Percentiles rank a stretch among this genome's conserved stretches.
phyloP scores from a whole-genome alignment of 2,329 filamentous ascomycete genomes.

The Phaeosphaeriaceae sp. region DNA sequence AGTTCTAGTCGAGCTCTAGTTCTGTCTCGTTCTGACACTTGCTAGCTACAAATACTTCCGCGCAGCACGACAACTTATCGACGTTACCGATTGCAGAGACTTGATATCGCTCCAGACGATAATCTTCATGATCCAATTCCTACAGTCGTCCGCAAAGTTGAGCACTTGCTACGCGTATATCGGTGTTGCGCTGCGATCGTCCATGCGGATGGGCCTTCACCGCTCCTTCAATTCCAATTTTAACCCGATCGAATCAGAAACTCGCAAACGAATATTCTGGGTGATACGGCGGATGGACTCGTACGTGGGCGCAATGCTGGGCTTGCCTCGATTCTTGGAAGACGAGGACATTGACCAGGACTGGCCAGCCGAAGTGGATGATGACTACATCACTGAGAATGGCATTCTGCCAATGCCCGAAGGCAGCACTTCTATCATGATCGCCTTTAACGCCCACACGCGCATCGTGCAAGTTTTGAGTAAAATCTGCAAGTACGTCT shows the following conservation, averaged over 20 bases:
- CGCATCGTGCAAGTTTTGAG: constrained; percentile 64
- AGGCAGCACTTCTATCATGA: constrained; percentile 64
- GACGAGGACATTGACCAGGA: constrained; percentile 61
- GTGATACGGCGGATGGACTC: constrained; percentile 60
- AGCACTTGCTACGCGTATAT: constrained; percentile 63
- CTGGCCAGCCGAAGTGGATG: constrained; percentile 56
- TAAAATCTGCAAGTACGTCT: constrained; percentile 71
- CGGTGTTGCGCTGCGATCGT: constrained; percentile 59
- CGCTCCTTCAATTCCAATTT: constrained; percentile 57
- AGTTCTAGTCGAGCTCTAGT: constrained; percentile 8
- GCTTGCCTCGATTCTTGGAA: constrained; percentile 57
- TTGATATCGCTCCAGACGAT: constrained; percentile 60
- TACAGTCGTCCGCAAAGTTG: constrained; percentile 61
- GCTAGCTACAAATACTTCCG: constrained; percentile 58
- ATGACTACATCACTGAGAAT: constrained; percentile 59
- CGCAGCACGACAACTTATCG: constrained; percentile 57
- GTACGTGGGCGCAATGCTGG: constrained; percentile 61
- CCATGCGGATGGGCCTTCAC: constrained; percentile 60
- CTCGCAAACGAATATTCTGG: constrained; percentile 61
- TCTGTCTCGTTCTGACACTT: constrained; percentile 18
- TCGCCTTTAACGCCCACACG: constrained; percentile 68
- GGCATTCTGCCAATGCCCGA: constrained; percentile 63
- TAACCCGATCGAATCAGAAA: constrained; percentile 58
- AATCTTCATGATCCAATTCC: constrained; percentile 62
- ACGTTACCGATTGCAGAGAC: constrained; percentile 62